These are phyloP conservation scores for Linnemannia elongata DNA, from an alignment of 192 early-diverging fungal genomes.

Conservation along the genomic window DNA sequence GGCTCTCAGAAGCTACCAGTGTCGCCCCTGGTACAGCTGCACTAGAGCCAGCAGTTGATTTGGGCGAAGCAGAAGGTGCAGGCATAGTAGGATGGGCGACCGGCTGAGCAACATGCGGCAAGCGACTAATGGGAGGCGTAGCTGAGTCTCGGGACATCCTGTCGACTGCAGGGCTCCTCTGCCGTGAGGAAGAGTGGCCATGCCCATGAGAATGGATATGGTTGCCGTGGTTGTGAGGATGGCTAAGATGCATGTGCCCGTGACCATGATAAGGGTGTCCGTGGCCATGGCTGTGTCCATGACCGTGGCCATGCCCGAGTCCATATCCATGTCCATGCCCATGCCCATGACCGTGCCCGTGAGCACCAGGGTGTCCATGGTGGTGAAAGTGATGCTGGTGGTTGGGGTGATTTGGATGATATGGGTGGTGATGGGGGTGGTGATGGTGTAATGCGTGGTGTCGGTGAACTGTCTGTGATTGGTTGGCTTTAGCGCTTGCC, in stretches of 20 bases:
- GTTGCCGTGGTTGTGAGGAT: not conserved
- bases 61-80: not conserved
- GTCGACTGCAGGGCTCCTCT: not conserved
- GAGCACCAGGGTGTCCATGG: conserved; percentile 22
- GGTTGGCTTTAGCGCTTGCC: conserved; percentile 13
- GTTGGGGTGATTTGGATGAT: conserved; percentile 54
- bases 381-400: conserved; percentile 57
- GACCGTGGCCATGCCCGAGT: conserved; percentile 13
- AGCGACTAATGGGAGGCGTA: not conserved
- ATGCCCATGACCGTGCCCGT: conserved; percentile 20
- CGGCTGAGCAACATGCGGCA: not conserved
- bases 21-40: not conserved
- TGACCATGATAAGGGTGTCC: conserved; percentile 11
- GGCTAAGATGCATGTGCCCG: conserved; percentile 10
- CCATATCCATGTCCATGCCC: conserved; percentile 1
- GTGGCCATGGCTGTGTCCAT: not conserved
- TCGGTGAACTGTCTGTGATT: conserved; percentile 36
- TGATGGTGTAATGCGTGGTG: conserved; percentile 49
- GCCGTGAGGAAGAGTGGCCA: not conserved
- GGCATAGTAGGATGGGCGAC: not conserved
- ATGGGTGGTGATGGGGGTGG: conserved; percentile 53
- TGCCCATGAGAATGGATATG: not conserved
- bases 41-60: not conserved
- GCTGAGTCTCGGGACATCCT: not conserved
- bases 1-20: not conserved